Evolutionary conservation across 306 rosid genomes (phyloP).

Genomic region (Lathyrus sativus): DNA sequence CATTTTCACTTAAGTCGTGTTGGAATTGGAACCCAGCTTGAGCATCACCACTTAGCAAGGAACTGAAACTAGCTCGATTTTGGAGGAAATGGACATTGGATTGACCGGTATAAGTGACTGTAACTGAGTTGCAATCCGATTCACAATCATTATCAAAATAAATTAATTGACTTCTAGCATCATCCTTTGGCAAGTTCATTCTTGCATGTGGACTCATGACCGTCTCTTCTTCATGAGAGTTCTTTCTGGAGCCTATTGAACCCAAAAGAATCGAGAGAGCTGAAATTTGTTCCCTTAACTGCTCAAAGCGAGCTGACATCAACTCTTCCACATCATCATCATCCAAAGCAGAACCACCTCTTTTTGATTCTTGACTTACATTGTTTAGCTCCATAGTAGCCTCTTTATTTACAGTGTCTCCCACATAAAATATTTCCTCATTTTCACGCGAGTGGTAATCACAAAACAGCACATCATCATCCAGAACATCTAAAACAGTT

Average conservation of each 20-base stretch:
- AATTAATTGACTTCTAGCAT: slow-evolving; percentile 27
- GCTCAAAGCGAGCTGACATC: slow-evolving; percentile 40
- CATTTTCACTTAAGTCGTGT: slow-evolving; percentile 39
- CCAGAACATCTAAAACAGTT: slow-evolving; percentile 24
- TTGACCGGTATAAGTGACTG: slow-evolving; percentile 39
- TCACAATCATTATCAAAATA: slow-evolving; percentile 27
- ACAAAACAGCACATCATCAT: slow-evolving; percentile 28
- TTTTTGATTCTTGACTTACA: slow-evolving; percentile 28
- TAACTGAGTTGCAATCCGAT: slow-evolving; percentile 36
- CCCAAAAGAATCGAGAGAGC: slow-evolving; percentile 47
- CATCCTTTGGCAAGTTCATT: slow-evolving; percentile 30
- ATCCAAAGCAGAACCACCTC: slow-evolving; percentile 32
- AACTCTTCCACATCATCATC: slow-evolving; percentile 39
- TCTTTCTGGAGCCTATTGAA: slow-evolving; percentile 35
- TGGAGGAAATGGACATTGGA: slow-evolving; percentile 33
- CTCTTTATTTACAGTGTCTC: slow-evolving; percentile 19
- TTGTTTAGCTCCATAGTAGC: slow-evolving; percentile 25
- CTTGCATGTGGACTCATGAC: slow-evolving; percentile 30
- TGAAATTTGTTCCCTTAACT: slow-evolving; percentile 46
- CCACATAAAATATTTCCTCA: slow-evolving; percentile 27
- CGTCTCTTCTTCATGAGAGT: slow-evolving; percentile 28
- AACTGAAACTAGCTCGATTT: slow-evolving; percentile 34
- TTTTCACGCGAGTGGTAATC: slow-evolving; percentile 26
- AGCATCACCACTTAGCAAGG: slow-evolving; percentile 30
- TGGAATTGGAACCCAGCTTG: slow-evolving; percentile 34